Percentiles rank a stretch among this genome's conserved stretches.
Conservation (phyloP, 495 filamentous ascomycete genomes). For the Podospora conica region DNA sequence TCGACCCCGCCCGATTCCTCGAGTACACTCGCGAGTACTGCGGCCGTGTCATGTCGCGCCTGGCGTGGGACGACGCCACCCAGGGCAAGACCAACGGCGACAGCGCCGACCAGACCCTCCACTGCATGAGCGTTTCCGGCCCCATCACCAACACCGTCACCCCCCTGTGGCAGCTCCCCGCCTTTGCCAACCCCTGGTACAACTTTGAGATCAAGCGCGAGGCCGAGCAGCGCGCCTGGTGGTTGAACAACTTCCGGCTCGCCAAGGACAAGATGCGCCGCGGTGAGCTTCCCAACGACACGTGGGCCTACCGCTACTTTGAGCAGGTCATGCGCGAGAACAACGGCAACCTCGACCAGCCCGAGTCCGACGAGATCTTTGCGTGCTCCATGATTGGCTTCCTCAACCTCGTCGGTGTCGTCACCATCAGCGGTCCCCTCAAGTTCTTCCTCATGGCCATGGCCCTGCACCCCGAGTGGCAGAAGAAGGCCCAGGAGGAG, state of each 20-base stretch:
- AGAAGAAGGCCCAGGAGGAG: conserved; percentile 49
- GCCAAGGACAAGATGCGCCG: conserved; percentile 35
- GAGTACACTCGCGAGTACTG: conserved; percentile 41
- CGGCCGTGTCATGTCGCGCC: conserved; percentile 41
- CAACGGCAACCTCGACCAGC: conserved; percentile 32
- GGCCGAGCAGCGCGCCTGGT: conserved; percentile 38
- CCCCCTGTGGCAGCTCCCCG: conserved; percentile 39
- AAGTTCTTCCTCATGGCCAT: conserved; percentile 47
- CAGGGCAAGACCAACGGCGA: conserved; percentile 39
- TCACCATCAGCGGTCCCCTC: conserved; percentile 42
- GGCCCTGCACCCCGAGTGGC: conserved; percentile 42
- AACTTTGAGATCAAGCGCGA: conserved; percentile 39
- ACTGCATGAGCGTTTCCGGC: conserved; percentile 44
- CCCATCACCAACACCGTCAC: conserved; percentile 44
- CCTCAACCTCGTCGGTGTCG: conserved; percentile 41
- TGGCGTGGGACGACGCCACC: conserved; percentile 44
- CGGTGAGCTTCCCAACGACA: conserved; percentile 36
- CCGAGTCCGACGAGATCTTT: conserved; percentile 37
- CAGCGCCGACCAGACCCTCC: conserved; percentile 39
- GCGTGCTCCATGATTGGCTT: conserved; percentile 46
- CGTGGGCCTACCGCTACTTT: conserved; percentile 44
- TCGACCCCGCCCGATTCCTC: conserved; percentile 42
- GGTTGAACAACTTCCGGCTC: conserved; percentile 35
- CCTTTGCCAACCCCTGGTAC: conserved; percentile 40
- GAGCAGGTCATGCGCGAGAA: conserved; percentile 36